These are phyloP conservation scores for Pharus latifolius DNA, from an alignment of 176 grass and related monocot species.

Conservation along the genomic window DNA sequence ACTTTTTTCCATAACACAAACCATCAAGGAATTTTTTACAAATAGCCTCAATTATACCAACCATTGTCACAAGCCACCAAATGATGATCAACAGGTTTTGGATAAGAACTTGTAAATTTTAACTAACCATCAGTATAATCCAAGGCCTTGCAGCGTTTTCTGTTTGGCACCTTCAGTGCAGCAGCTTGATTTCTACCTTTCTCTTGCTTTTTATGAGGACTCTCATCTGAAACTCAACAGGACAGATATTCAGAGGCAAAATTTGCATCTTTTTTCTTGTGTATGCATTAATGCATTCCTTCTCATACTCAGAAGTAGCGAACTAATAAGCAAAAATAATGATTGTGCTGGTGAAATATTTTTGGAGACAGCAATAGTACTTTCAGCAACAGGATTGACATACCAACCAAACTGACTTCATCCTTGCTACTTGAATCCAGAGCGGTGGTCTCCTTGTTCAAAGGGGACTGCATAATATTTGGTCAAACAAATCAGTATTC, in stretches of 20 bases:
- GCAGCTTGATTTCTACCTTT: conserved; percentile 38
- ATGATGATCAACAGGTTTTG: background rate
- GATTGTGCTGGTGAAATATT: background rate
- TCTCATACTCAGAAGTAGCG: background rate
- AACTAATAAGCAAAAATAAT: conserved; percentile 10
- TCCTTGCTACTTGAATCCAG: conserved; percentile 35
- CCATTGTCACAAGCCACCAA: background rate
- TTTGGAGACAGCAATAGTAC: background rate
- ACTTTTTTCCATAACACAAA: background rate
- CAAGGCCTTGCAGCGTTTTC: conserved; percentile 45
- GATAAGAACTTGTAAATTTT: background rate
- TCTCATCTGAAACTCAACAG: conserved; percentile 39
- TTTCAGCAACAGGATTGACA: background rate
- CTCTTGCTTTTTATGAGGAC: conserved; percentile 47
- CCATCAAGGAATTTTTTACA: background rate
- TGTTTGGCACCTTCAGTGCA: conserved; percentile 27
- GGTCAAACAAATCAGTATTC: conserved; percentile 12
- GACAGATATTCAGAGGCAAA: background rate
- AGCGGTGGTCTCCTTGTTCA: conserved; percentile 8
- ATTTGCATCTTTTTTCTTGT: background rate
- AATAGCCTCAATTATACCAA: background rate
- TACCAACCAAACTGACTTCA: conserved; percentile 30
- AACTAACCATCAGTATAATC: conserved; percentile 36
- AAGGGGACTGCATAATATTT: conserved; percentile 25
- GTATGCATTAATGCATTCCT: background rate